Percentiles rank a stretch among this genome's conserved stretches.
These are phyloP conservation scores for Conoideocrella luteorostrata DNA, from an alignment of 2,329 filamentous ascomycete species.

Conservation along the genomic window DNA sequence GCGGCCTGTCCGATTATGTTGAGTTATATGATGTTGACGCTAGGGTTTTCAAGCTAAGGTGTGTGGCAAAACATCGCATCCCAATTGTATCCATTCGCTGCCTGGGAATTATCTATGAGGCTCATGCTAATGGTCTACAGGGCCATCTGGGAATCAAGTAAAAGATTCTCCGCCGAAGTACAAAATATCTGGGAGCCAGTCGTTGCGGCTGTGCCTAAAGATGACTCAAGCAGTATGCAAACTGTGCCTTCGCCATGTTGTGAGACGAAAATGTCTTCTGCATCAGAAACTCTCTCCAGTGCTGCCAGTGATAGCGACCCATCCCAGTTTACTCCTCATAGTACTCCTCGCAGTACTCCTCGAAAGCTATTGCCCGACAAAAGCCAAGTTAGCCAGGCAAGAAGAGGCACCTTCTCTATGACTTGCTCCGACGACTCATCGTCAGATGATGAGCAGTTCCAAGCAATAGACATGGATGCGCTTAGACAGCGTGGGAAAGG, in stretches of 20 bases:
- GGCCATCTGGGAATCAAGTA: too few species aligned
- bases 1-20: conserved; percentile 21
- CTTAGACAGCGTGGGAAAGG: conserved; percentile 34
- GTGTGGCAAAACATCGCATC: too few species aligned
- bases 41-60: conserved; percentile 27
- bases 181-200: conserved; percentile 24
- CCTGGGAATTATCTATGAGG: too few species aligned
- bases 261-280: conserved; percentile 13
- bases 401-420: too few species aligned
- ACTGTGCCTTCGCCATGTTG: conserved; percentile 17
- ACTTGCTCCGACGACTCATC: conserved; percentile 23
- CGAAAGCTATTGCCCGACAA: conserved; percentile 18
- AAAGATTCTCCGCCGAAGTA: too few species aligned
- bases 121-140: too few species aligned
- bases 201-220: conserved; percentile 8
- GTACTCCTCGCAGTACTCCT: too few species aligned
- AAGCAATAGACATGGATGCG: conserved; percentile 31
- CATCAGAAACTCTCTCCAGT: conserved; percentile 12
- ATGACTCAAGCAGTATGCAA: too few species aligned
- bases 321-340: conserved; percentile 14
- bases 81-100: too few species aligned
- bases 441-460: conserved; percentile 25
- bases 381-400: conserved; percentile 10
- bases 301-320: conserved; percentile 16
- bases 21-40: conserved; percentile 25